Percentiles rank a stretch among this genome's conserved stretches.
phyloP scores from a whole-genome alignment of 1,139 yeast species.

The Hemisphaericaspora xylanilytica region DNA sequence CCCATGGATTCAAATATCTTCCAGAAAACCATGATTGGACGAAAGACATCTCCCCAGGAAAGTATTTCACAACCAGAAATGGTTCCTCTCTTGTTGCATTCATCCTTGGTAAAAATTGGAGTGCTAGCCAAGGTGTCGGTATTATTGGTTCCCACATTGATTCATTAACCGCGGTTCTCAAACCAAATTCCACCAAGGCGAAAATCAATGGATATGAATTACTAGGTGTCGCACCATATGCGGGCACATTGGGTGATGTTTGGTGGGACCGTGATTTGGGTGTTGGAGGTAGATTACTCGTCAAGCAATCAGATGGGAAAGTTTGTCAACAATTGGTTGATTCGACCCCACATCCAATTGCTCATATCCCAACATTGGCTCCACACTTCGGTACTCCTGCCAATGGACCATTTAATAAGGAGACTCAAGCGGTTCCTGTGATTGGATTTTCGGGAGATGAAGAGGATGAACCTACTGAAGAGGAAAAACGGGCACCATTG shows the following conservation, averaged over 20 bases:
- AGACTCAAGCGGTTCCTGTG: slow-evolving; percentile 44
- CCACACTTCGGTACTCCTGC: slow-evolving; percentile 40
- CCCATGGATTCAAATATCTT: slow-evolving; percentile 30
- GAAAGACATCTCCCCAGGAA: slow-evolving; percentile 18
- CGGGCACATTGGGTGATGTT: slow-evolving; percentile 34
- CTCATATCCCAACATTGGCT: slow-evolving; percentile 43
- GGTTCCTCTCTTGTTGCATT: slow-evolving; percentile 42
- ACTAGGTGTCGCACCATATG: slow-evolving; percentile 45
- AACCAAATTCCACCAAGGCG: slow-evolving; percentile 33
- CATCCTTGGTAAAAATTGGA: slow-evolving; percentile 41
- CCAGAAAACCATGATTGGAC: slow-evolving; percentile 27
- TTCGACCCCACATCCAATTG: slow-evolving; percentile 40
- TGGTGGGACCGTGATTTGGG: slow-evolving; percentile 50
- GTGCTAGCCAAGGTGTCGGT: slow-evolving; percentile 36
- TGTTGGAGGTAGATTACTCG: slow-evolving; percentile 43
- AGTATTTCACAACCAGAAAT: slow-evolving; percentile 35
- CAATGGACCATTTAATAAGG: slow-evolving; percentile 33
- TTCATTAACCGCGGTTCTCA: slow-evolving; percentile 38
- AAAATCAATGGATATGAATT: slow-evolving; percentile 40
- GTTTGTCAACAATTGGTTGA: slow-evolving; percentile 29
- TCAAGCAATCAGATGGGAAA: slow-evolving; percentile 22
- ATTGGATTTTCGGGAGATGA: slow-evolving; percentile 29
- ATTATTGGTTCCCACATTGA: slow-evolving; percentile 45
- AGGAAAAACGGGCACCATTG: slow-evolving; percentile 34
- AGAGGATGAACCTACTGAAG: slow-evolving; percentile 27